Base-by-base conservation (phyloP, 2,329 filamentous ascomycete genomes). In the Lachnum nothofagi region DNA sequence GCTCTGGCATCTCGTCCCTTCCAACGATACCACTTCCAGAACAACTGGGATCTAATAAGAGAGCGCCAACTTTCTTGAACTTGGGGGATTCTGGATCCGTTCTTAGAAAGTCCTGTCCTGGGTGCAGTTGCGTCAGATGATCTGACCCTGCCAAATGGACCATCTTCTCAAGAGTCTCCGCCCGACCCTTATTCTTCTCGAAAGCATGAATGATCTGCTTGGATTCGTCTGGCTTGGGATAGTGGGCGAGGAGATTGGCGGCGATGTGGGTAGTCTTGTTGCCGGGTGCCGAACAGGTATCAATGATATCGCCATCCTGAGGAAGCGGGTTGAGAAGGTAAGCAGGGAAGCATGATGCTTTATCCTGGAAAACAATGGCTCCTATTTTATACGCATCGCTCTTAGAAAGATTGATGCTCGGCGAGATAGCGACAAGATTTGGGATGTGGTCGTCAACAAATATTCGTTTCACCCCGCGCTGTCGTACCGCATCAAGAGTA, bases 201-300 rank as follows among this genome's bases (percentile, higher is more conserved):
- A 89, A 93, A 0, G 89, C 89, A 57, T 83, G 82, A 20, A 98
- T 83, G 19, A 66, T 74, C 42, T 72, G 69, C 14, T 59, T 53
- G 48, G 53, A 56, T 37, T 58, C 62, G 20, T 64, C 59, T 2
- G 54, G 52, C 3, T 58, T 59, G 12, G 55, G 33, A 42, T 67
- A 70, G 44, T 66, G 72, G 42, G 58, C 55, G 3, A 56, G 42
- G 2, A 93, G 63, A 4, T 96, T 80, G 2, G 89, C 86, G 0
- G 91, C 90, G 40, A 95, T 70, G 66, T 97, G 93, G 6, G 91
- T 97, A 1, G 93, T 97, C 70, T 98, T 98, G 68, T 98, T 98
- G 5, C 93, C 93, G 1, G 93, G 93, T 0, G 93, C 93, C 0
- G 93, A 88, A 65, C 91, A 97, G 0, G 88, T 88, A 67, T 98